Evolutionary conservation across 257 asterid species (phyloP).

Genomic region (Thymus mandschuricus): DNA sequence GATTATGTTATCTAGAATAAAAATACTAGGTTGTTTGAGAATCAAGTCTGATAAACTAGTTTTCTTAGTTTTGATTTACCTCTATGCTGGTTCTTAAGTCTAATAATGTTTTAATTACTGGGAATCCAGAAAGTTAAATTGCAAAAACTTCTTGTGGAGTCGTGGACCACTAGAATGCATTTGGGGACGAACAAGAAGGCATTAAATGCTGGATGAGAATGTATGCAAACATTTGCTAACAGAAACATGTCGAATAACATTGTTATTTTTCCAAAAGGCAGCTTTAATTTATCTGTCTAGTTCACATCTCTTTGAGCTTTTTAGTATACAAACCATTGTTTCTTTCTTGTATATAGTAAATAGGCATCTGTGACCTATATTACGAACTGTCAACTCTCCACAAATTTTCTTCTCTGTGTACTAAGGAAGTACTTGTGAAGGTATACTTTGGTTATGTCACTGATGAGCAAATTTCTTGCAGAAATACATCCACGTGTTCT

Average conservation of each 20-base stretch:
- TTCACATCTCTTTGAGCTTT: neutral
- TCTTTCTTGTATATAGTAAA: neutral
- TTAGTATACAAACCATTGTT: neutral
- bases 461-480: neutral
- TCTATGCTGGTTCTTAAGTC: neutral
- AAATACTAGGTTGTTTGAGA: constrained; percentile 1
- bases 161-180: too few relatives aligned
- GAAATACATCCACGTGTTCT: neutral
- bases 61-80: neutral
- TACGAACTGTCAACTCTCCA: neutral
- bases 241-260: neutral
- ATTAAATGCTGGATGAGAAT: neutral
- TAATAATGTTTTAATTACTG: neutral
- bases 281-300: constrained; percentile 12
- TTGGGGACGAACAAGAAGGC: neutral
- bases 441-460: neutral
- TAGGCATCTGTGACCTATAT: neutral
- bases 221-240: neutral
- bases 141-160: too few relatives aligned
- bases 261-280: neutral
- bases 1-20: neutral
- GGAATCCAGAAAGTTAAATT: too few relatives aligned
- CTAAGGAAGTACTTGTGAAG: neutral
- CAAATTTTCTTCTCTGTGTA: neutral
- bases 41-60: neutral